These are phyloP conservation scores for Aureobasidium subglaciale DNA, from an alignment of 2,329 filamentous ascomycete species.

Conservation along the genomic window DNA sequence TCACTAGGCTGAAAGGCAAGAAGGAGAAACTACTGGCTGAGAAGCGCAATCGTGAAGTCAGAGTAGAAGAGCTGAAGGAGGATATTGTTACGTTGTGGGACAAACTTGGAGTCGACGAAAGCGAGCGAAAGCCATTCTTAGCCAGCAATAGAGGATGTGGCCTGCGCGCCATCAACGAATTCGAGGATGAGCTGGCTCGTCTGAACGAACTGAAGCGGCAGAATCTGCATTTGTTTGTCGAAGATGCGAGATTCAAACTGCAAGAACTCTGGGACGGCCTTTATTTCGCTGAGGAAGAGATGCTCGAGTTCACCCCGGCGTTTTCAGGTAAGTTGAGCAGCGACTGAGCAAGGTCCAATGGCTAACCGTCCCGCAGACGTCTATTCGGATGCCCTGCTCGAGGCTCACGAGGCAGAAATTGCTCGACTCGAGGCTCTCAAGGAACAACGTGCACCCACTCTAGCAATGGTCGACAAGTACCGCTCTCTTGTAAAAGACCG, in stretches of 20 bases:
- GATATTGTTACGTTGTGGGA: slow-evolving; percentile 86
- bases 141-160: slow-evolving; percentile 85
- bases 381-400: slow-evolving; percentile 89
- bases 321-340: slow-evolving; percentile 53
- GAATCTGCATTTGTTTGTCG: slow-evolving; percentile 91
- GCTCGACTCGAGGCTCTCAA: slow-evolving; percentile 69
- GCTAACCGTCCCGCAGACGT: slow-evolving; percentile 52
- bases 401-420: slow-evolving; percentile 91
- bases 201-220: slow-evolving; percentile 91
- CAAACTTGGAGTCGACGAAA: slow-evolving; percentile 74
- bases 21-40: slow-evolving; percentile 81
- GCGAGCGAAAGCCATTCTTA: slow-evolving; percentile 77
- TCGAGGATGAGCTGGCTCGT: slow-evolving; percentile 79
- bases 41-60: slow-evolving; percentile 76
- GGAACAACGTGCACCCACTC: slow-evolving; percentile 78
- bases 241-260: slow-evolving; percentile 82
- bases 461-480: slow-evolving; percentile 78
- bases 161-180: slow-evolving; percentile 87
- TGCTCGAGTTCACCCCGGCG: slow-evolving; percentile 94
- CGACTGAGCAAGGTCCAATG: neutral
- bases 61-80: slow-evolving; percentile 64
- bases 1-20: slow-evolving; percentile 63
- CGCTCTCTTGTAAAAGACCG: slow-evolving; percentile 75
- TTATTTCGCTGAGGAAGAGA: slow-evolving; percentile 95
- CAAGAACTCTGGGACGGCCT: slow-evolving; percentile 93